These are phyloP conservation scores for Dictyostelium discoideum DNA, from an alignment of 78 protist genomes.

Conservation along the genomic window DNA sequence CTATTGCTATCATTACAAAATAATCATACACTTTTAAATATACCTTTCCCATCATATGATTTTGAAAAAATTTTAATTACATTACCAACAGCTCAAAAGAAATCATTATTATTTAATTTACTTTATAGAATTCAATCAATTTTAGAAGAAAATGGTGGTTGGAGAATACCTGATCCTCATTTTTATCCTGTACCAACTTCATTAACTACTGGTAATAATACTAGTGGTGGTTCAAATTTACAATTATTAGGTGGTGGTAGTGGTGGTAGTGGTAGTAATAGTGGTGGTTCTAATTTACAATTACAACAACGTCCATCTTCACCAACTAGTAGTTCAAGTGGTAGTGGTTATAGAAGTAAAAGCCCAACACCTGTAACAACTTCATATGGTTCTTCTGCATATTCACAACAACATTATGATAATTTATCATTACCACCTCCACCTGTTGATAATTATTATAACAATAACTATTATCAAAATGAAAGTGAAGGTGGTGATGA, in stretches of 20 bases:
- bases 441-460: not conserved
- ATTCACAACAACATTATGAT: not conserved
- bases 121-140: conserved; percentile 14
- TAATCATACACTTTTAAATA: not conserved
- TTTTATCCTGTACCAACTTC: conserved; percentile 8
- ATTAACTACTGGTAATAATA: not conserved
- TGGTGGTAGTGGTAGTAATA: not conserved
- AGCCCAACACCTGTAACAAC: not conserved
- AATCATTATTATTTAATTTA: not conserved
- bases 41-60: conserved; percentile 29
- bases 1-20: conserved; percentile 23
- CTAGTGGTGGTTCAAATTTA: not conserved
- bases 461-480: not conserved
- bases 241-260: not conserved
- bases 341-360: not conserved
- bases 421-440: not conserved
- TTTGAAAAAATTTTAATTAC: not conserved
- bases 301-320: not conserved
- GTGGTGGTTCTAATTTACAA: not conserved
- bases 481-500: not conserved
- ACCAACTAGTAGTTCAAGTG: not conserved
- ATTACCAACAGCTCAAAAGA: not conserved
- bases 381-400: not conserved
- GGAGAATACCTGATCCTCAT: not conserved
- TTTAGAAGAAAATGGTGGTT: conserved; percentile 26